Conservation (phyloP, 2,329 filamentous ascomycete species). For the Cadophora sp. region DNA sequence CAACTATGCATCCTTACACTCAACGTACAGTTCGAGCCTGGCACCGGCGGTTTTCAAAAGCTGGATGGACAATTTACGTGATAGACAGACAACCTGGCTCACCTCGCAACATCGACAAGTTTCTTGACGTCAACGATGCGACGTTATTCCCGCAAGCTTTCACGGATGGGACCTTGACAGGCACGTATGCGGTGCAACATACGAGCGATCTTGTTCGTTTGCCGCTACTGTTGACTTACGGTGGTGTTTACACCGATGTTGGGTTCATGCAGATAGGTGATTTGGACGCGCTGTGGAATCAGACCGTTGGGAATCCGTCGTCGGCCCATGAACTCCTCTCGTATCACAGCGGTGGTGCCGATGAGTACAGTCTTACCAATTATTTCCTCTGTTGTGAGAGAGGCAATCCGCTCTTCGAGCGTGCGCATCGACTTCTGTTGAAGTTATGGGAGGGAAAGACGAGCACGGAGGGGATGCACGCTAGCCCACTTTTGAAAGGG, state of each 20-base stretch:
- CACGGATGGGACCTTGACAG: conserved; percentile 54
- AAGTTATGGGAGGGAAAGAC: conserved; percentile 58
- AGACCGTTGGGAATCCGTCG: conserved; percentile 53
- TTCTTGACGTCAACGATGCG: conserved; percentile 53
- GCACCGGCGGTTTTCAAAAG: conserved; percentile 57
- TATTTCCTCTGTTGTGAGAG: conserved; percentile 52
- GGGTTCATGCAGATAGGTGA: conserved; percentile 64
- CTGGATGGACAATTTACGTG: conserved; percentile 61
- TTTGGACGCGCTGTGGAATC: conserved; percentile 58
- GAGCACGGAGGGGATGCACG: conserved; percentile 58
- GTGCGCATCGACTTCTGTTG: conserved; percentile 57
- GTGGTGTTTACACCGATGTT: conserved; percentile 64
- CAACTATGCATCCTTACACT: conserved; percentile 56
- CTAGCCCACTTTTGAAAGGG: conserved; percentile 54
- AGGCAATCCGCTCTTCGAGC: conserved; percentile 56
- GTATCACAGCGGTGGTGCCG: conserved; percentile 49
- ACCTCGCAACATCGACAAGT: conserved; percentile 55
- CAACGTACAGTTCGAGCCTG: conserved; percentile 60
- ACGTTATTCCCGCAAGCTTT: conserved; percentile 57
- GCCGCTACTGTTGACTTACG: conserved; percentile 61
- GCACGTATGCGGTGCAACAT: conserved; percentile 59
- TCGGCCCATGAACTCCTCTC: conserved; percentile 56
- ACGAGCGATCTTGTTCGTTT: conserved; percentile 64
- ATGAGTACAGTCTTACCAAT: conserved; percentile 51
- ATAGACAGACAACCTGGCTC: conserved; percentile 53